A percentile compares a stretch with the other conserved stretches of the same genome.
These are phyloP conservation scores for Neurospora tetraspora DNA, from an alignment of 495 filamentous ascomycete genomes.

Conservation along the genomic window DNA sequence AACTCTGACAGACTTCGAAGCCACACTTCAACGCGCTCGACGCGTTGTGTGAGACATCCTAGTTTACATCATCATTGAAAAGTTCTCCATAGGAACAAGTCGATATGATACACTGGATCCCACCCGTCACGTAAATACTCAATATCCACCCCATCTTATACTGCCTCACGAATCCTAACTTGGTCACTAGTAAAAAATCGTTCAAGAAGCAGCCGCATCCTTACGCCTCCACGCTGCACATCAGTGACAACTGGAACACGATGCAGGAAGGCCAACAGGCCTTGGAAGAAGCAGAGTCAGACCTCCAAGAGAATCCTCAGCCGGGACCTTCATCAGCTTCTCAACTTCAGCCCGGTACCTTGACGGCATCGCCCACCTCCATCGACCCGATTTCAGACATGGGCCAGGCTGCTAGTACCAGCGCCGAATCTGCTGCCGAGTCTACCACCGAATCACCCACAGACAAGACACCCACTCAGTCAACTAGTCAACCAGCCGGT, in stretches of 20 bases:
- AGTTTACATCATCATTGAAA: not conserved
- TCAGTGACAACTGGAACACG: not conserved
- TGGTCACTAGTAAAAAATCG: not conserved
- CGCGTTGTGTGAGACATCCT: not conserved
- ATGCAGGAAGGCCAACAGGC: not conserved
- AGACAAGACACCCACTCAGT: not conserved
- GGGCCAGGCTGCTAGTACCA: not conserved
- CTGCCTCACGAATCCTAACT: not conserved
- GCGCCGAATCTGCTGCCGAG: not conserved
- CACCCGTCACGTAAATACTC: not conserved
- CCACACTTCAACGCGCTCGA: not conserved
- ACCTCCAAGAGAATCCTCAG: not conserved
- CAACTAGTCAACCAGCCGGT: not conserved
- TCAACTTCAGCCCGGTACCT: not conserved
- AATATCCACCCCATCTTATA: not conserved
- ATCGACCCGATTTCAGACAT: conserved; percentile 2
- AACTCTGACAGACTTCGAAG: not conserved
- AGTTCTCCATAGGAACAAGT: not conserved
- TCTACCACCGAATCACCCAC: not conserved
- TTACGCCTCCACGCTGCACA: not conserved
- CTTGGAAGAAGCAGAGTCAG: not conserved
- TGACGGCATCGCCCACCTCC: conserved; percentile 13
- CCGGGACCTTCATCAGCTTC: not conserved
- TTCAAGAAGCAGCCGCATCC: not conserved
- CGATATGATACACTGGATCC: not conserved